Base-by-base conservation (phyloP, 106 monocot genomes). In the Platanthera guangdongensis region DNA sequence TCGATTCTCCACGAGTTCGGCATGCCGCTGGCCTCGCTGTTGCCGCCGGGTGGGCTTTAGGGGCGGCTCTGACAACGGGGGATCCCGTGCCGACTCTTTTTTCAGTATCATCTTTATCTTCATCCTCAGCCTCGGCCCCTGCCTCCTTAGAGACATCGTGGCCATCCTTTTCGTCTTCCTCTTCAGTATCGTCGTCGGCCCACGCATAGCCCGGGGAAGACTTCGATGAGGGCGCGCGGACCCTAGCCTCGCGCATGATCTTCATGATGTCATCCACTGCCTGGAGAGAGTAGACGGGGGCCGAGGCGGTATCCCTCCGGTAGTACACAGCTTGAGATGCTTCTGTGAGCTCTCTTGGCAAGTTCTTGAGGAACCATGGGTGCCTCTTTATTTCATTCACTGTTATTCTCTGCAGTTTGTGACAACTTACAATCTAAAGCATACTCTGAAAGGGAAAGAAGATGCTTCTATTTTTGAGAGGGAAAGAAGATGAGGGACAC, bases 211-310 rank as follows among this genome's bases (percentile, higher is more conserved):
- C 78, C 1, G 52, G 30, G 5, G 68, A 47, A 14, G 63, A 32
- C 65, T 18, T 28, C 2, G 74, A 74, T 9, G 73, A 59, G 0
- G 73, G 78, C 12, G 30, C 60, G 1, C 47, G 50, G 25, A 8
- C 68, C 52, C 82, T 62, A 14, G 82, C 82, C 47, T 82, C 78
- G 3, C n/a, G 50, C 13, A 82, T 74, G 3, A 82, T 74, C 78
- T 82, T 74, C 82, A 78, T 82, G 51, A 82, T 82, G 30, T 82
- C 78, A 13, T 82, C 82, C 14, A 77, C 57, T 9, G 51, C 65
- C 55, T 82, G 82, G 45, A 54, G 65, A 32, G 78, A 81, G 19
- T 32, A 82, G 74, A 55, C 52, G 4, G 82, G 72, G 2, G 76
- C 57, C 39, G 25, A 25, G 25, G 19, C 48, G 19, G 57, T 15